These are phyloP conservation scores for Aspergillus sp. DNA, from an alignment of 2,329 filamentous ascomycete species.

Conservation along the genomic window DNA sequence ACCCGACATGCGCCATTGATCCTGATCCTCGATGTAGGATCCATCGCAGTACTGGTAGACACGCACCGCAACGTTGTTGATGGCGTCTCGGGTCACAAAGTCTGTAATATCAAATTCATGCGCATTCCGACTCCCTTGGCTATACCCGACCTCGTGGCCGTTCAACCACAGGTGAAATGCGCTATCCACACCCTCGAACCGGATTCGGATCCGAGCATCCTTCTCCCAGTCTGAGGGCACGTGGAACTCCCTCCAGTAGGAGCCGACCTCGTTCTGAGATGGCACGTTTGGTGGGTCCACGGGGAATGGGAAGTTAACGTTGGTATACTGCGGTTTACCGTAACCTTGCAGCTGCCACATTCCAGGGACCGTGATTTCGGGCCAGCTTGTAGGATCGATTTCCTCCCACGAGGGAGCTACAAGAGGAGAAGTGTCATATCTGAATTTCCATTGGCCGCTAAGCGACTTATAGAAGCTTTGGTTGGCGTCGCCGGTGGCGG, in stretches of 20 bases:
- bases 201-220: slow-evolving; percentile 57
- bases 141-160: slow-evolving; percentile 63
- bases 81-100: slow-evolving; percentile 51
- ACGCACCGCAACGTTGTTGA: slow-evolving; percentile 54
- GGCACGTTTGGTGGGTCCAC: slow-evolving; percentile 64
- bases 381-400: slow-evolving; percentile 4
- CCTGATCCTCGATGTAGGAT: slow-evolving; percentile 67
- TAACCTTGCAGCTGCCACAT: slow-evolving; percentile 71
- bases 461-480: slow-evolving; percentile 7
- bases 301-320: slow-evolving; percentile 65
- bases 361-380: slow-evolving; percentile 58
- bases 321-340: slow-evolving; percentile 68
- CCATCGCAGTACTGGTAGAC: slow-evolving; percentile 72
- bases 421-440: slow-evolving; percentile 9
- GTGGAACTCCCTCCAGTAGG: slow-evolving; percentile 57
- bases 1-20: slow-evolving; percentile 67
- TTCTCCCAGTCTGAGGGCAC: slow-evolving; percentile 52
- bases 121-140: slow-evolving; percentile 67
- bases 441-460: slow-evolving; percentile 23
- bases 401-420: slow-evolving; percentile 16
- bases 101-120: slow-evolving; percentile 67
- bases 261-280: slow-evolving; percentile 63
- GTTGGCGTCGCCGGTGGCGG: background rate
- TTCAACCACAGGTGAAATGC: slow-evolving; percentile 71
- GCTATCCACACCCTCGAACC: slow-evolving; percentile 72